A percentile compares a stretch with the other conserved stretches of the same genome.
Evolutionary conservation across 2,329 filamentous ascomycete genomes (phyloP).

Genomic region (Cladosporium sphaerospermum): DNA sequence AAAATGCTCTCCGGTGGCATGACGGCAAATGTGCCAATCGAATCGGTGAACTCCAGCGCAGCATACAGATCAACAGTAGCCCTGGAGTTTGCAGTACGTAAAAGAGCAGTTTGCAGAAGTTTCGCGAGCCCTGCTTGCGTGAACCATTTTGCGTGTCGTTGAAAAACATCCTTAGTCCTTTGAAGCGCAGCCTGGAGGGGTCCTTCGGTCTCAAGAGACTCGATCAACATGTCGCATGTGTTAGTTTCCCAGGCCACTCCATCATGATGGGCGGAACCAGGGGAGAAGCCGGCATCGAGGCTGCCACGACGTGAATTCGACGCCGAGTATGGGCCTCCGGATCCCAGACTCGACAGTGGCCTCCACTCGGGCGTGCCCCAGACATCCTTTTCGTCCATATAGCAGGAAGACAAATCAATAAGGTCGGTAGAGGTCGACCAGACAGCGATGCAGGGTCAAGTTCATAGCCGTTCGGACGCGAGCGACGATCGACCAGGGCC

Average conservation of each 20-base stretch:
- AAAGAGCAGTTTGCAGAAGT: constrained; percentile 21
- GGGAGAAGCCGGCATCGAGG: neutral
- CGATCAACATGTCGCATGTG: constrained; percentile 1
- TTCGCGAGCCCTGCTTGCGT: constrained; percentile 18
- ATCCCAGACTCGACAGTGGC: constrained; percentile 21
- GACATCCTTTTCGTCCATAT: constrained; percentile 26
- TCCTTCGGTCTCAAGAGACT: constrained; percentile 3
- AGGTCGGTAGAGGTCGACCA: too few species aligned
- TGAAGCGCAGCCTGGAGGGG: constrained; percentile 16
- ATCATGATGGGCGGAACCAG: neutral
- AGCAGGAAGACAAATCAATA: neutral
- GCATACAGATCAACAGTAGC: constrained; percentile 26
- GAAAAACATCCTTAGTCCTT: constrained; percentile 20
- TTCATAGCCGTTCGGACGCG: neutral
- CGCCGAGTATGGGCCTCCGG: constrained; percentile 1
- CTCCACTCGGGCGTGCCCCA: constrained; percentile 22
- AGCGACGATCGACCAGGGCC: neutral
- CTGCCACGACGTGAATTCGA: constrained; percentile 1
- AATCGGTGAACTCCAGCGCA: constrained; percentile 25
- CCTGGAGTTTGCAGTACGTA: constrained; percentile 22
- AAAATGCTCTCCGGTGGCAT: constrained; percentile 20
- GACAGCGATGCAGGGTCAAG: too few species aligned
- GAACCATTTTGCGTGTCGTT: constrained; percentile 30
- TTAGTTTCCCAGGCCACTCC: neutral
- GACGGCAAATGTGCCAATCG: constrained; percentile 24